Evolutionary conservation across 495 filamentous ascomycete species (phyloP), one percentile per base, ranked within the genome.

Genomic region (Aspergillus bertholletiae): DNA sequence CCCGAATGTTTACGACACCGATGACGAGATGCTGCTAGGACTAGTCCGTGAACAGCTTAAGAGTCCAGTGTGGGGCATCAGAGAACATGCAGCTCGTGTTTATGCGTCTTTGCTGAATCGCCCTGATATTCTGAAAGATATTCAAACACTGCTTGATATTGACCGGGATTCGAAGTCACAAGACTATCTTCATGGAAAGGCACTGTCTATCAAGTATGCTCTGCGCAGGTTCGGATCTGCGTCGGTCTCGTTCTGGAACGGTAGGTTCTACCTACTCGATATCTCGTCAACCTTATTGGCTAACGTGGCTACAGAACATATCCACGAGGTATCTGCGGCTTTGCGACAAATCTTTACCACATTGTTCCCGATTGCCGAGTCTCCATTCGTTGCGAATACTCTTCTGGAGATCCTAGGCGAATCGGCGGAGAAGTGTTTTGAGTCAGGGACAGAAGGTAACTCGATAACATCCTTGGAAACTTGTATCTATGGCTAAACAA

Each of bases 31-130:
- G 53, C 51, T 77, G 5, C 65, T 68, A 12, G 65, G 50, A 12
- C 39, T 77, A 27, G 71, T 78, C 15, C 51, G 64, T 5, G 59
- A 66, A 48, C 72, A 79, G 34, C 73, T 92, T 26, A 80, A 78
- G n/a, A 92, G 87, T 57, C 77, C 79, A 2, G 78, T 91, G 15
- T 97, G 92, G 94, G 85, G 89, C 60, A 85, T 97, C 20, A 80
- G 94, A 51, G 92, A 96, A 63, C 92, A 96, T 56, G 89, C 93
- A 13, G 92, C 93, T 5, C 82, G 88, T 37, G 88, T 92, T 8
- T 78, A 89, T 54, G 84, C 84, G 49, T 82, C 81, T n/a, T 75
- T 92, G 39, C 62, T 88, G 34, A 66, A 82, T 4, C 66, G 74
- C 15, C 54, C 69, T 6, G 67, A 80, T n/a, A 83, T 85, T 62